Base-by-base conservation (phyloP, 192 early-diverging fungal genomes). In the Coemansia sp. region DNA sequence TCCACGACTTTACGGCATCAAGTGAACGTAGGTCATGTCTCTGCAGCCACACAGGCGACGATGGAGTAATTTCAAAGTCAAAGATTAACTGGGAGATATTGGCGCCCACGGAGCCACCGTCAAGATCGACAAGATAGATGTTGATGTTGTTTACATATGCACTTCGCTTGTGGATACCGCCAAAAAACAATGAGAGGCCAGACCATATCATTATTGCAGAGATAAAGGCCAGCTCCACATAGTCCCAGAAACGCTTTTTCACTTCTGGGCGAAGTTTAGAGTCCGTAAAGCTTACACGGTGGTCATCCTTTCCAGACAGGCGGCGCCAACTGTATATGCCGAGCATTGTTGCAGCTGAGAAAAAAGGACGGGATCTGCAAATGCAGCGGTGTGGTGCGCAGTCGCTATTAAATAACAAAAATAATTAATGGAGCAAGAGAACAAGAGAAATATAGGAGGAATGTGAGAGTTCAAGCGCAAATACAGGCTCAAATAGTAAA, bases 51-150 rank as follows among this genome's bases (percentile, higher is more conserved):
- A 38, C 62, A 4, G 71, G 76, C 47, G 34, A 24, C 10, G 71
- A 60, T 7, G 64, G 54, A 25, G 60, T 31, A 5, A 34, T 48
- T 21, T 54, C 48, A 2, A 60, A 66, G 26, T 51, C 60, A 10
- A 79, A 53, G 52, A 79, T 51, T 47, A 68, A 69, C 31, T 49
- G 70, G 6, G 70, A 69, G 34, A 70, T 44, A 32, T 67, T 73
- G 28, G 64, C 56, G 56, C 76, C 71, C 10, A 79, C 54, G 27
- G 25, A 19, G n/a, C 76, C 76, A 24, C 67, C 64, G 55, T 79
- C 76, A 5, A 79, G 76, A 41, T 79, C 76, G 22, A 79, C 30
- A 21, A 79, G 60, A 28, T 79, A 58, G 9, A 79, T 19, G 23
- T 66, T 49, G 30, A 79, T 49, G 67, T 69, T 73, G 66, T 79